Conservation (phyloP, 1,284 basidiomycete species). For the Wolfiporia cocos region DNA sequence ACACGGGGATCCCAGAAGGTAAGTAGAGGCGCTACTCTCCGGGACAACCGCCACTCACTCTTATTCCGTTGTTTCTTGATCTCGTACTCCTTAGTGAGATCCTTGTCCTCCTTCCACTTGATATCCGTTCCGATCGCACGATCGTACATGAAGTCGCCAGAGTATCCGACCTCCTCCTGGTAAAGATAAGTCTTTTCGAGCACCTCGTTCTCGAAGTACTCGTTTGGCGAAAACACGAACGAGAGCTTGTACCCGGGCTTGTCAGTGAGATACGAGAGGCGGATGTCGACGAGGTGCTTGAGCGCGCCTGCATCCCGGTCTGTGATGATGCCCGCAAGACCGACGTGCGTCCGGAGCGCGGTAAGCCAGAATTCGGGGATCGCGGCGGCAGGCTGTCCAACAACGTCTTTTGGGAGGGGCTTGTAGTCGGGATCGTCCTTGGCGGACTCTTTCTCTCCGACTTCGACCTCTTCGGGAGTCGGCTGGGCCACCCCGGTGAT, state of each 20-base stretch:
- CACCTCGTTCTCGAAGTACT: conserved; percentile 81
- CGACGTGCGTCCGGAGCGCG: conserved; percentile 88
- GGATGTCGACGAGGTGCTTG: conserved; percentile 64
- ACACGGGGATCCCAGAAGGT: conserved; percentile 1
- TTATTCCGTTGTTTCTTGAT: conserved; percentile 99
- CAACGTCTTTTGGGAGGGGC: conserved; percentile 43
- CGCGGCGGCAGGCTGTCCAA: conserved; percentile 38
- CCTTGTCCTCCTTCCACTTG: conserved; percentile 98
- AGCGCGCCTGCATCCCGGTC: conserved; percentile 84
- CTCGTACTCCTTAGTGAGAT: conserved; percentile 95
- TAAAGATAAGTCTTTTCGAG: conserved; percentile 96
- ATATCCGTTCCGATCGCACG: conserved; percentile 87
- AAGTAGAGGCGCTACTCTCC: not conserved
- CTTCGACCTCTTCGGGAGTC: conserved; percentile 78
- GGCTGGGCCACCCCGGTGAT: conserved; percentile 76
- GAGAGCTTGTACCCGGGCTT: conserved; percentile 90
- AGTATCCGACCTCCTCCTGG: conserved; percentile 89
- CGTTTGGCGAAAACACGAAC: conserved; percentile 82
- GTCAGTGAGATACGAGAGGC: conserved; percentile 63
- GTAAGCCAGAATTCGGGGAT: conserved; percentile 99
- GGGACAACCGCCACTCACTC: conserved; percentile 45
- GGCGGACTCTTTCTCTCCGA: conserved; percentile 65
- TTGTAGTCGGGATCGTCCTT: conserved; percentile 66
- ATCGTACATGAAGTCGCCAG: conserved; percentile 95
- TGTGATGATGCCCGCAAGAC: conserved; percentile 86